These are phyloP conservation scores for Wickerhamiella allomyrinae DNA, from an alignment of 805 yeast genomes.

Conservation along the genomic window DNA sequence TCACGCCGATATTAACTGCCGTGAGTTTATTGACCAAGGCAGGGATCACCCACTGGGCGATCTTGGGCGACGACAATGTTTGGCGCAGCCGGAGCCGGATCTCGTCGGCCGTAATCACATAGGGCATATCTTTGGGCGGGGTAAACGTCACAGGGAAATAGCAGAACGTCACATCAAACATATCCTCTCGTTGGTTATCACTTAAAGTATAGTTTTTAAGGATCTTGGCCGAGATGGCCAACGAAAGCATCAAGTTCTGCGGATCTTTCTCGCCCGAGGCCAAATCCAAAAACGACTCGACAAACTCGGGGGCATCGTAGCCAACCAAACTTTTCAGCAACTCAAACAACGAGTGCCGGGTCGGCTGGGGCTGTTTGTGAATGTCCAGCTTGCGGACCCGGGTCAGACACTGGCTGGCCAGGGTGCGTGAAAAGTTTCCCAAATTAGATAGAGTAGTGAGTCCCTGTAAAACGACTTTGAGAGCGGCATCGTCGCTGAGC, in stretches of 20 bases:
- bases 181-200: slow-evolving; percentile 38
- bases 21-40: slow-evolving; percentile 69
- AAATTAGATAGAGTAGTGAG: slow-evolving; percentile 37
- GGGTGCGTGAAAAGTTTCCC: slow-evolving; percentile 31
- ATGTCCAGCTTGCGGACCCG: slow-evolving; percentile 20
- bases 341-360: slow-evolving; percentile 43
- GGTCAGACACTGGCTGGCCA: slow-evolving; percentile 24
- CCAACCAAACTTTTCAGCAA: slow-evolving; percentile 24
- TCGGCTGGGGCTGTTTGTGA: slow-evolving; percentile 18
- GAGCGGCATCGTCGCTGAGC: slow-evolving; percentile 46
- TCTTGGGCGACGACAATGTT: slow-evolving; percentile 48
- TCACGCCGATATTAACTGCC: slow-evolving; percentile 22
- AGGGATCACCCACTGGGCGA: slow-evolving; percentile 62
- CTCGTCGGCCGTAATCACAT: slow-evolving; percentile 61
- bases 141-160: slow-evolving; percentile 92
- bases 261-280: slow-evolving; percentile 94
- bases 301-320: slow-evolving; percentile 22
- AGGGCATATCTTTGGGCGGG: slow-evolving; percentile 82
- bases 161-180: slow-evolving; percentile 83
- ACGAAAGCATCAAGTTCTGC: slow-evolving; percentile 60
- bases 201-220: slow-evolving; percentile 29
- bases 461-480: slow-evolving; percentile 40
- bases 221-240: slow-evolving; percentile 39
- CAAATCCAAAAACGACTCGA: slow-evolving; percentile 47
- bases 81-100: slow-evolving; percentile 47